These are phyloP conservation scores for Saccharomycopsis sp. DNA, from an alignment of 805 yeast species.

Conservation along the genomic window DNA sequence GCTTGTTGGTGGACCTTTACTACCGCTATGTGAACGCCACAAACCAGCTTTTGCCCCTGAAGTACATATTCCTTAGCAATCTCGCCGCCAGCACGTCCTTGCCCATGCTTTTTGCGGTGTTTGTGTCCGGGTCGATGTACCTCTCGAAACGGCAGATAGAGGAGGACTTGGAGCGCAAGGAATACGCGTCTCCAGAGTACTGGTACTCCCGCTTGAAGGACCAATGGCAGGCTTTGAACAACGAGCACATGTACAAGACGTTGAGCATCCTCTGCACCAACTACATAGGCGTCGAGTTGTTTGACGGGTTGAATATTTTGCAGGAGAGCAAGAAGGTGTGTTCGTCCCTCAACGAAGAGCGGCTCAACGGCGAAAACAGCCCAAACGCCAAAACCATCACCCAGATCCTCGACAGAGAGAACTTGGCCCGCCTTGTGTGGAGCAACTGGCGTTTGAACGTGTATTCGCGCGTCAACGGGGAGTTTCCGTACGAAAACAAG, in stretches of 20 bases:
- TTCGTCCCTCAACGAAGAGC: not conserved
- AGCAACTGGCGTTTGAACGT: constrained; percentile 32
- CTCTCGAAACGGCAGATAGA: constrained; percentile 20
- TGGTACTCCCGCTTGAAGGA: constrained; percentile 29
- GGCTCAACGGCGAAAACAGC: not conserved
- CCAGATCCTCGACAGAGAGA: constrained; percentile 32
- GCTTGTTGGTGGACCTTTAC: constrained; percentile 32
- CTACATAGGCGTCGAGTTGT: not conserved
- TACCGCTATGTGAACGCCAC: constrained; percentile 37
- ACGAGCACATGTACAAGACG: constrained; percentile 26
- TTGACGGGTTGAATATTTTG: constrained; percentile 1
- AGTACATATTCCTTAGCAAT: constrained; percentile 27
- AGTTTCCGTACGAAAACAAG: constrained; percentile 29
- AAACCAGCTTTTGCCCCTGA: constrained; percentile 33
- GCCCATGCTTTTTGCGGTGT: constrained; percentile 31
- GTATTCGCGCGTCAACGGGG: constrained; percentile 31
- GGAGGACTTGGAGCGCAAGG: constrained; percentile 22
- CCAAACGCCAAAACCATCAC: not conserved
- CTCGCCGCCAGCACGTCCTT: constrained; percentile 29
- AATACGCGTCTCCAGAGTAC: constrained; percentile 29
- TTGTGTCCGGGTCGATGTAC: constrained; percentile 31
- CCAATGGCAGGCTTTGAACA: constrained; percentile 26
- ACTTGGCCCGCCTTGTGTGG: constrained; percentile 33
- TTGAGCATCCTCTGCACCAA: constrained; percentile 19
- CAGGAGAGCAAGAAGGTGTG: not conserved